Conservation (phyloP, 2,329 filamentous ascomycete species). For the Ophiostoma sp. region DNA sequence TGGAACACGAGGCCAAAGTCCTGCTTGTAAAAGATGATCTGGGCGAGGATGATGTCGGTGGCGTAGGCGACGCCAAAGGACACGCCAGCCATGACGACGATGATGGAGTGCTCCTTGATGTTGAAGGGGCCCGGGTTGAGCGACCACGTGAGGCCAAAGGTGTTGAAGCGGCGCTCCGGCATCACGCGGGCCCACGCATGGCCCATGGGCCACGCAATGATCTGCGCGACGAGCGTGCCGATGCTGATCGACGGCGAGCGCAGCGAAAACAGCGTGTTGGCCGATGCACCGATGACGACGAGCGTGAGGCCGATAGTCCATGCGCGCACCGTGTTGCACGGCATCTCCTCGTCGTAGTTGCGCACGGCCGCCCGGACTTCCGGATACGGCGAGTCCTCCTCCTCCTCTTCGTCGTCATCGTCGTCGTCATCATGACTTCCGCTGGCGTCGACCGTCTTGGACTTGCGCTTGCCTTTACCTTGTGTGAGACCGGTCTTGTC, state of each 20-base stretch:
- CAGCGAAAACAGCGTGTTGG: slow-evolving; percentile 60
- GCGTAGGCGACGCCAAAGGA: slow-evolving; percentile 66
- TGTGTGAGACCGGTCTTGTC: slow-evolving; percentile 15
- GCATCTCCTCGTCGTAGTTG: slow-evolving; percentile 59
- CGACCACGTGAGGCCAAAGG: slow-evolving; percentile 50
- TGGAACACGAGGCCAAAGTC: slow-evolving; percentile 63
- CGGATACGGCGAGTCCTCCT: slow-evolving; percentile 51
- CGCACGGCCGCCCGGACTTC: slow-evolving; percentile 60
- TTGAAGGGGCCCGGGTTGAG: slow-evolving; percentile 67
- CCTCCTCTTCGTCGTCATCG: slow-evolving; percentile 40
- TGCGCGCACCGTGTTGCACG: slow-evolving; percentile 60
- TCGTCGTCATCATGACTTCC: slow-evolving; percentile 28
- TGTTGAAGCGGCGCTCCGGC: slow-evolving; percentile 45
- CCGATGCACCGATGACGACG: slow-evolving; percentile 52
- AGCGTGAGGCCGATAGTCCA: slow-evolving; percentile 58
- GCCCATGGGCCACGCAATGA: slow-evolving; percentile 59
- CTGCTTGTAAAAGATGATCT: slow-evolving; percentile 66
- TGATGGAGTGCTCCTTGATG: slow-evolving; percentile 63
- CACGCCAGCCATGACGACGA: slow-evolving; percentile 66
- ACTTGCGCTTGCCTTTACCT: neutral
- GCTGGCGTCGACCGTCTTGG: neutral
- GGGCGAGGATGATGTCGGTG: slow-evolving; percentile 67
- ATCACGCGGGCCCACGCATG: slow-evolving; percentile 54
- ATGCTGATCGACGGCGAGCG: slow-evolving; percentile 57
- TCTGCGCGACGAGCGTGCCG: slow-evolving; percentile 56